phyloP scores from a whole-genome alignment of 176 grass and related monocot species.

The Ampelocalamus luodianensis region DNA sequence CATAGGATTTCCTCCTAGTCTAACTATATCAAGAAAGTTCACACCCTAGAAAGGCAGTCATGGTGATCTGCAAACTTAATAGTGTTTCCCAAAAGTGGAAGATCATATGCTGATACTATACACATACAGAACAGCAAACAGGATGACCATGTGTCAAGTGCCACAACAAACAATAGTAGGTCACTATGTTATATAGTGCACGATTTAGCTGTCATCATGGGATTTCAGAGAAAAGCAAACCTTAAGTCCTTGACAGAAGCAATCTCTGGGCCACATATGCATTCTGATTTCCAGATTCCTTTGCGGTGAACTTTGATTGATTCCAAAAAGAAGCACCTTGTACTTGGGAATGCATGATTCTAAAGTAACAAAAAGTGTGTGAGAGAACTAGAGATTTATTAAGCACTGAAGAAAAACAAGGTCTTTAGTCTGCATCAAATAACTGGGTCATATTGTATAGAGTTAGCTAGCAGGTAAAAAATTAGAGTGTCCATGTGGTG shows the following conservation, averaged over 20 bases:
- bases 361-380: conserved; percentile 46
- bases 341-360: conserved; percentile 28
- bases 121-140: conserved; percentile 13
- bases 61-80: conserved; percentile 22
- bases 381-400: conserved; percentile 40
- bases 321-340: conserved; percentile 64
- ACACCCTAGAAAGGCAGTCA: not conserved
- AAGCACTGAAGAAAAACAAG: conserved; percentile 2
- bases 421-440: conserved; percentile 24
- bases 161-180: not conserved
- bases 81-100: conserved; percentile 22
- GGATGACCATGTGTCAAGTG: not conserved
- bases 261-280: conserved; percentile 60
- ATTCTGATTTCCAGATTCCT: conserved; percentile 87
- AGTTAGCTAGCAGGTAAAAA: not conserved
- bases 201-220: not conserved
- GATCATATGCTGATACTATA: not conserved
- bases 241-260: conserved; percentile 50
- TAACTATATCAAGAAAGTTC: not conserved
- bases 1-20: not conserved
- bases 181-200: conserved; percentile 30
- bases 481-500: not conserved
- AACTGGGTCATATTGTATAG: not conserved
- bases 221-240: conserved; percentile 44
- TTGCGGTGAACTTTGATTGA: conserved; percentile 68